Base-by-base conservation (phyloP, 1,284 basidiomycete species). In the Kwoniella shivajii region DNA sequence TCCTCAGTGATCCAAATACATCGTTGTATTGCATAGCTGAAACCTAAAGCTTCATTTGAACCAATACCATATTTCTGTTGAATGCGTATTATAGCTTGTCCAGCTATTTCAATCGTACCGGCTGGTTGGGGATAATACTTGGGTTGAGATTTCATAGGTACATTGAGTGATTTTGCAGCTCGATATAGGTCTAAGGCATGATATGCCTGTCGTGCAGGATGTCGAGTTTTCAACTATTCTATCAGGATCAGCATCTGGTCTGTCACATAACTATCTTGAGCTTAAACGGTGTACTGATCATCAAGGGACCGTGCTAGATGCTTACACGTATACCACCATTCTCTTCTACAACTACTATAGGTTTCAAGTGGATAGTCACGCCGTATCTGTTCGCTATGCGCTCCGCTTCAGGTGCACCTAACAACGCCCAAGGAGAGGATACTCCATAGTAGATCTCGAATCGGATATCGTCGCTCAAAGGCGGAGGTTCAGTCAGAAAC, bases 1-100 rank as follows among this genome's bases (percentile, higher is more conserved):
- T 64, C 57, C 53, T 67, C 67, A n/a, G 66, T 67, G 10, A 64
- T 50, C 67, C 67, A 69, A 13, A 69, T 64, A 46, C 60, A 60
- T 37, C 48, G 29, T 50, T 69, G 67, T 16, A 69, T 54, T 16
- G 43, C 56, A 41, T 64, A 67, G 5, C 54, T 56, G 50, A 60
- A 67, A 20, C 24, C 34, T 33, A 64, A 34, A 11, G 61, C 61
- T 37, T 64, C 49, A 1, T 33, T 14, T 29, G 66, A 62, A 6
- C 67, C 67, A 1, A 64, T 44, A 2, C 65, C 65, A 38, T 53
- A 64, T 10, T 50, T 37, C 14, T 39, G 44, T 31, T 69, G 67
- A 4, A 69, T 36, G 2, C 67, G 59, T 44, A 67, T 66, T 55
- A 69, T 69, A 24, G 61, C 56, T 38, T 66, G 61, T 2, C 50